Evolutionary conservation across 1,284 basidiomycete genomes (phyloP).

Genomic region (Pisolithus thermaeus): DNA sequence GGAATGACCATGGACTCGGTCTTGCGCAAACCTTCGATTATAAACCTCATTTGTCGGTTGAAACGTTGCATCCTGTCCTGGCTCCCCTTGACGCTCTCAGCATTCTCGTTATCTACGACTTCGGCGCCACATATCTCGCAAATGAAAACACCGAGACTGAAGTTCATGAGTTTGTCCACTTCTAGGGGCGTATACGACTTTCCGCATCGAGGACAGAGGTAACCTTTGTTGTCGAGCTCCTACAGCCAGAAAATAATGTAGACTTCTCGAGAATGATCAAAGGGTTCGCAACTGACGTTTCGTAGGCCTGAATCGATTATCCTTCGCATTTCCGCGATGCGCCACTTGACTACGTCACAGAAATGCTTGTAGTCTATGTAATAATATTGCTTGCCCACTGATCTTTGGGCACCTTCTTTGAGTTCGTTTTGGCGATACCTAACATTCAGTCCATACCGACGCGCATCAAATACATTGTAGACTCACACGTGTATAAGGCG

Average conservation of each 20-base stretch:
- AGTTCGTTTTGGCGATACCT: constrained; percentile 84
- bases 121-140: constrained; percentile 80
- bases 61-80: constrained; percentile 95
- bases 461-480: neutral
- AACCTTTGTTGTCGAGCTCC: constrained; percentile 95
- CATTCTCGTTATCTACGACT: constrained; percentile 88
- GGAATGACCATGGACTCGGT: constrained; percentile 86
- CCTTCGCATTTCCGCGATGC: constrained; percentile 90
- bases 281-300: constrained; percentile 48
- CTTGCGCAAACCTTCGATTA: constrained; percentile 82
- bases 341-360: constrained; percentile 97
- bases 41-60: constrained; percentile 85
- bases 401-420: constrained; percentile 76
- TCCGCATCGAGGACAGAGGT: constrained; percentile 88
- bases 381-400: constrained; percentile 85
- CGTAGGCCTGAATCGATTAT: constrained; percentile 84
- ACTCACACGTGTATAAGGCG: constrained; percentile 79
- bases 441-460: constrained; percentile 8
- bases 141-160: constrained; percentile 52
- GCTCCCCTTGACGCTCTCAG: constrained; percentile 75
- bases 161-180: constrained; percentile 77
- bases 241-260: constrained; percentile 27
- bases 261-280: constrained; percentile 4
- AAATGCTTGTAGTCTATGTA: constrained; percentile 95
- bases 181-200: constrained; percentile 85